Base-by-base conservation (phyloP, 345 rosid genomes). In the Capsella bursapastoris region DNA sequence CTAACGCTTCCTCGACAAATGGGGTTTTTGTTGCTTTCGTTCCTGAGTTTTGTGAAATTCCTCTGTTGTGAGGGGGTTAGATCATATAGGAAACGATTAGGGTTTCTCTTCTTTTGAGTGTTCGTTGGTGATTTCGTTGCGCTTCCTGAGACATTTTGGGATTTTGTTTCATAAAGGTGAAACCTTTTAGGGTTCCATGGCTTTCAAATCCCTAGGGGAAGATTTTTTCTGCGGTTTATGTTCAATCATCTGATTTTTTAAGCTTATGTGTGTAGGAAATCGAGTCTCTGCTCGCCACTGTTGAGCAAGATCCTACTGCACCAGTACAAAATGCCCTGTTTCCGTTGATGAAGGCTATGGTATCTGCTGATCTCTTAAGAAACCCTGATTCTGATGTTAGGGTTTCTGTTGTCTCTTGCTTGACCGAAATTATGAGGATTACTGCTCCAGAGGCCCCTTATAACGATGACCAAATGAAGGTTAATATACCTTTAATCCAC, bases 391-490 rank as follows among this genome's bases (percentile, higher is more conserved):
- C 68, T 50, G 86, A 83, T 83, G 93, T 93, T 52, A 82, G 78
- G 78, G 81, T 89, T 71, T 83, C 85, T 7, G 88, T 88, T 70
- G 79, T 82, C 77, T 90, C 90, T 13, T 90, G 98, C 83, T 61
- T 89, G 32, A 88, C 78, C 28, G 93, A 90, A 70, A 82, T 90
- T 31, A 81, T 85, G 62, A 85, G 98, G 83, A 90, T 90, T 70
- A 85, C 93, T 48, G 96, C 97, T 8, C 97, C 98, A 0, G 87
- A 82, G 52, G 87, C 87, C 45, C 98, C 98, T 3, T 93, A 83
- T 25, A 43, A 71, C 60, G 93, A 93, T 78, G 80, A 86, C 8
- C 68, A 62, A 28, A 90, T 93, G 97, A 88, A 87, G 97, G 98
- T 79, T 73, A 7, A 13, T 64, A 18, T 27, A 60, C 57, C 34